Conservation (phyloP, 495 filamentous ascomycete genomes). For the Saxispiralis lemnorum region DNA sequence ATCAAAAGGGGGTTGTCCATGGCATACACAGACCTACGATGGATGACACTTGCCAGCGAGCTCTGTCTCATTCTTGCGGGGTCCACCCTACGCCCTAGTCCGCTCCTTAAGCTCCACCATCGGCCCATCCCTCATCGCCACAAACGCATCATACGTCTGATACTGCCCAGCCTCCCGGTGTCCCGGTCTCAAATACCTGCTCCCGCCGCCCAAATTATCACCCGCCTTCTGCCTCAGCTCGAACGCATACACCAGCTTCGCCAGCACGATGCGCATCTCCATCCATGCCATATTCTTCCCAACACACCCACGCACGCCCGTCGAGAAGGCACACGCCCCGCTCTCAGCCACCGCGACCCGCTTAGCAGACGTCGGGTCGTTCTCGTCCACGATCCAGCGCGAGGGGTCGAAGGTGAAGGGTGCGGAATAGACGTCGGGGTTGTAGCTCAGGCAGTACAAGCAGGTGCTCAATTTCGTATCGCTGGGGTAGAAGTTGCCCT, state of each 20-base stretch:
- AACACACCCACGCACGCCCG: neutral
- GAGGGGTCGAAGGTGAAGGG: neutral
- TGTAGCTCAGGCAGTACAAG: neutral
- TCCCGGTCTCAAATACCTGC: neutral
- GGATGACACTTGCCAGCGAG: no score
- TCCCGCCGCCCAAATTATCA: neutral
- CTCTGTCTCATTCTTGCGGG: no score
- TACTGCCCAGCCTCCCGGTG: neutral
- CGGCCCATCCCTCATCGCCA: neutral
- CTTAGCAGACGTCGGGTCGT: neutral
- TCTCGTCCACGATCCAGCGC: slow-evolving; percentile 3
- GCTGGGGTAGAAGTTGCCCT: slow-evolving; percentile 1
- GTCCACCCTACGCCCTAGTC: no score
- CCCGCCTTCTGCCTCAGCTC: neutral
- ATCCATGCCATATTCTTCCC: slow-evolving; percentile 2
- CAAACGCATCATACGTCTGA: neutral
- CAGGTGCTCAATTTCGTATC: neutral
- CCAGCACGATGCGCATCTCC: neutral
- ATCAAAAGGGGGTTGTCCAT: no score
- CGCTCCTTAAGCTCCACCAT: slow-evolving; percentile 1
- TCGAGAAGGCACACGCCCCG: neutral
- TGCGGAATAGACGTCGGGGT: neutral
- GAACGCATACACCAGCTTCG: neutral
- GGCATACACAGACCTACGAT: no score
- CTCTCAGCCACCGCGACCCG: neutral